Evolutionary conservation across 208 protist genomes (phyloP), one percentile per base, ranked within the genome.

Genomic region (Trypanosoma scelopori): DNA sequence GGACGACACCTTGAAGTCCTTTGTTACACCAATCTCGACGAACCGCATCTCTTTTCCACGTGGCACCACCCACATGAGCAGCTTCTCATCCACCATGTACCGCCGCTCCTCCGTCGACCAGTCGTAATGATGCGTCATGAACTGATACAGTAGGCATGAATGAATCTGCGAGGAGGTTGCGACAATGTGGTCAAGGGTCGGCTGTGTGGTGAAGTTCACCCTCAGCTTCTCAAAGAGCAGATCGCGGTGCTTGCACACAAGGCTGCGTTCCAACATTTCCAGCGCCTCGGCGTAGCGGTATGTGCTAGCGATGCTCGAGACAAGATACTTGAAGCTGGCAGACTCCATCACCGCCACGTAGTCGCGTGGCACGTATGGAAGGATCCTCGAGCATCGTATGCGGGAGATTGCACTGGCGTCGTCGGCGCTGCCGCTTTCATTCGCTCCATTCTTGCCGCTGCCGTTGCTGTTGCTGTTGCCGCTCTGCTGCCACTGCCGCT

Each of bases 221-320:
- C 70, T 49, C 68, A 96, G 69, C 74, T 97, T 97, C 25, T 92
- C 74, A 47, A 69, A 70, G 27, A 97, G 77, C 15, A 83, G 63
- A 68, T 97, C 93, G 25, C 64, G 58, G 72, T 95, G 85, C 48
- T 82, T 78, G 45, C 85, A 67, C 22, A 82, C 79, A 16, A 92
- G 77, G 37, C 69, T 71, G 58, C 73, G 59, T 77, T 97, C 93
- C 13, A 94, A 76, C 22, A 83, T 65, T 71, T 96, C 93, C 16
- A 97, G 67, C 12, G 87, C 90, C 39, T 95, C 89, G 30, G 83
- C 75, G 73, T 97, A 96, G 61, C 90, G 87, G 77, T 91, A 97
- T 35, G 79, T 92, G 61, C 65, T 76, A 43, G 85, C 79, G 32
- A 93, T 74, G 50, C 89, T 72, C 46, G 64, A 82, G 25, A 94